Evolutionary conservation across 2,329 filamentous ascomycete species (phyloP).

Genomic region (Sporothrix protearum): DNA sequence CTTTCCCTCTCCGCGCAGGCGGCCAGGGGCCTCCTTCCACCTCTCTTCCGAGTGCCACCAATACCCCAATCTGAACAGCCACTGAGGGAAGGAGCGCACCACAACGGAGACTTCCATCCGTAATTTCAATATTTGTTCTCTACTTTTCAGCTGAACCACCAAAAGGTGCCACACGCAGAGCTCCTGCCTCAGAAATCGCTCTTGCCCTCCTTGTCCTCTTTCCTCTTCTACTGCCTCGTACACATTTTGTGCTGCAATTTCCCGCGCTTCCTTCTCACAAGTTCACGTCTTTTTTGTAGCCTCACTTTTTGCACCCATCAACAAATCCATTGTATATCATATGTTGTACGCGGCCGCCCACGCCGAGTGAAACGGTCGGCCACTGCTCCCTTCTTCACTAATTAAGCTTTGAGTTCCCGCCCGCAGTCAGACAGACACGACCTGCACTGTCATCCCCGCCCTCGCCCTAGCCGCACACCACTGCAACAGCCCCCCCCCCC

Average conservation of each 20-base stretch:
- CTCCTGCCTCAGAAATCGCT: slow-evolving; percentile 1
- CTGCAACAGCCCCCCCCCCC: slow-evolving; percentile 1
- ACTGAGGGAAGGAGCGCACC: slow-evolving; percentile 1
- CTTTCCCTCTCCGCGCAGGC: background rate
- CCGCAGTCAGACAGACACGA: slow-evolving; percentile 15
- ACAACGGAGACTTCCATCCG: slow-evolving; percentile 4
- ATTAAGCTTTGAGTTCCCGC: slow-evolving; percentile 26
- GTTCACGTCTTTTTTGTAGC: slow-evolving; percentile 9
- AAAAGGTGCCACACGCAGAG: background rate
- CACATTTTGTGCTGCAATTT: background rate
- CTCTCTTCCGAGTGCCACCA: background rate
- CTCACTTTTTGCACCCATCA: background rate
- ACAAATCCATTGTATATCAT: background rate
- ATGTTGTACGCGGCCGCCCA: background rate
- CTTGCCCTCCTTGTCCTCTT: background rate
- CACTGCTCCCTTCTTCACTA: slow-evolving; percentile 10
- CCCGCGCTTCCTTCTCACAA: no score
- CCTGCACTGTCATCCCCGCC: slow-evolving; percentile 20
- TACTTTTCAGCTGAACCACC: slow-evolving; percentile 16
- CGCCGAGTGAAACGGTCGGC: no score
- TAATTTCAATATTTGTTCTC: slow-evolving; percentile 17
- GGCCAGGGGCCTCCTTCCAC: slow-evolving; percentile 17
- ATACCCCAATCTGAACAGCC: background rate
- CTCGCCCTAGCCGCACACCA: slow-evolving; percentile 27
- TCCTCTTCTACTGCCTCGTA: background rate